Base-by-base conservation (phyloP, 148 eudicot species). In the Rhododendron molle region DNA sequence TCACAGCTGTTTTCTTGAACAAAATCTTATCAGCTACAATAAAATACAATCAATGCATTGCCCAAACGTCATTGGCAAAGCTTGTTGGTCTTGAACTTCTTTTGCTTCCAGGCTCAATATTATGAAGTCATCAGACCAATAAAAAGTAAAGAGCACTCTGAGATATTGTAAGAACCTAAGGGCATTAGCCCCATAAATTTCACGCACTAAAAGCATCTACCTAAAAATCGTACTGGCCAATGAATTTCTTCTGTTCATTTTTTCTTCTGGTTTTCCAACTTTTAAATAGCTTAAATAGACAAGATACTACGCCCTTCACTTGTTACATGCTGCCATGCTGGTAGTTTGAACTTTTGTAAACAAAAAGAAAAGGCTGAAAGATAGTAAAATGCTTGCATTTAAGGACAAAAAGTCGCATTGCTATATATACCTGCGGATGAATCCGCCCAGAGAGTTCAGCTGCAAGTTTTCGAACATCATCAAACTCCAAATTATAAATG, bases 371-470 rank as follows among this genome's bases (percentile, higher is more conserved):
- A 67, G 49, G 16, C 15, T 8, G 2, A 65, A 18, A 5, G 0
- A 83, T 20, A 10, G 23, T 18, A 56, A 50, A n/a, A 43, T 28
- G 20, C 9, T 40, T 40, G 43, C n/a, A 49, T 9, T 20, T 14
- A 49, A 28, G 30, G 46, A 43, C 5, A 73, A 69, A 83, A 13
- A 43, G 49, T 46, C 30, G 47, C 60, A 72, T 44, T 44, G 32
- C n/a, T 15, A 78, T 87, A 78, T 87, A 78, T 93, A 94, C 98
- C 87, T 92, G 77, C 36, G 95, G 95, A 86, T 94, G 97, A 86
- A 94, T 90, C 85, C 97, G 91, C 80, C 98, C 98, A 88, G 92
- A 94, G 20, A 94, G 98, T 88, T 95, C 98, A 81, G 98, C 96
- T 71, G 96, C 93, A 86, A 95, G 93, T 88, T 92, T 95, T 79